phyloP scores from a whole-genome alignment of 2,329 filamentous ascomycete species.

The Bipolaris bicolor region DNA sequence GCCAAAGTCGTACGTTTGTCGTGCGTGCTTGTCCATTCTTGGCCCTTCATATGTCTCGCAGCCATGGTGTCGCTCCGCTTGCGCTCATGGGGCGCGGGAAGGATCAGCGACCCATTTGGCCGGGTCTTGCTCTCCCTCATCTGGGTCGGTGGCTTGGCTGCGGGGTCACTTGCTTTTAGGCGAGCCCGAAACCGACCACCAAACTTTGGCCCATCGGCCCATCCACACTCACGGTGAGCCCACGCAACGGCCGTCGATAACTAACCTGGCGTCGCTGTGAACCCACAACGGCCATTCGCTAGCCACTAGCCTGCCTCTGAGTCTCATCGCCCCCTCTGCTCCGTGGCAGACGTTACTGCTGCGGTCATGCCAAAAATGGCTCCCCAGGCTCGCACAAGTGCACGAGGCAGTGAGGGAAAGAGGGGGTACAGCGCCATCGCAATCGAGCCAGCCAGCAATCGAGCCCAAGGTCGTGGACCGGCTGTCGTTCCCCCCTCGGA shows the following conservation, averaged over 20 bases:
- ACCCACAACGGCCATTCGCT: slow-evolving; percentile 11
- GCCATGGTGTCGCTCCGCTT: slow-evolving; percentile 12
- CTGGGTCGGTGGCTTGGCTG: slow-evolving; percentile 24
- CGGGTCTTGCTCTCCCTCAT: slow-evolving; percentile 17
- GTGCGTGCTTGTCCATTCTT: slow-evolving; percentile 13
- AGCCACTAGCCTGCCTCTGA: background rate
- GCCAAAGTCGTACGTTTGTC: background rate
- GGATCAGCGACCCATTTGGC: slow-evolving; percentile 27
- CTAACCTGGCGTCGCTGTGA: slow-evolving; percentile 7
- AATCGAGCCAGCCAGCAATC: slow-evolving; percentile 31
- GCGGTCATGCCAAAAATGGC: slow-evolving; percentile 22
- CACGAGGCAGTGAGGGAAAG: slow-evolving; percentile 19
- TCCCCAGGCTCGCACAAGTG: slow-evolving; percentile 14
- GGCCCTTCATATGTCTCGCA: slow-evolving; percentile 12
- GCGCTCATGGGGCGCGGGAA: slow-evolving; percentile 23
- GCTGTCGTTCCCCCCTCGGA: slow-evolving; percentile 19
- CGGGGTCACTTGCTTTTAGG: slow-evolving; percentile 32
- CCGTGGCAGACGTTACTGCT: slow-evolving; percentile 10
- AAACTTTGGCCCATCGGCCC: slow-evolving; percentile 19
- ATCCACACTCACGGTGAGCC: slow-evolving; percentile 26
- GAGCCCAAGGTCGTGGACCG: slow-evolving; percentile 18
- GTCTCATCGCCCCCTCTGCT: background rate
- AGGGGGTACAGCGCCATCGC: slow-evolving; percentile 31
- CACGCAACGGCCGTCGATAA: slow-evolving; percentile 25
- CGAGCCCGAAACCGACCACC: slow-evolving; percentile 34